Evolutionary conservation across 2,329 filamentous ascomycete genomes (phyloP), one percentile per base, ranked within the genome.

Genomic region (Pseudogymnoascus sp.): DNA sequence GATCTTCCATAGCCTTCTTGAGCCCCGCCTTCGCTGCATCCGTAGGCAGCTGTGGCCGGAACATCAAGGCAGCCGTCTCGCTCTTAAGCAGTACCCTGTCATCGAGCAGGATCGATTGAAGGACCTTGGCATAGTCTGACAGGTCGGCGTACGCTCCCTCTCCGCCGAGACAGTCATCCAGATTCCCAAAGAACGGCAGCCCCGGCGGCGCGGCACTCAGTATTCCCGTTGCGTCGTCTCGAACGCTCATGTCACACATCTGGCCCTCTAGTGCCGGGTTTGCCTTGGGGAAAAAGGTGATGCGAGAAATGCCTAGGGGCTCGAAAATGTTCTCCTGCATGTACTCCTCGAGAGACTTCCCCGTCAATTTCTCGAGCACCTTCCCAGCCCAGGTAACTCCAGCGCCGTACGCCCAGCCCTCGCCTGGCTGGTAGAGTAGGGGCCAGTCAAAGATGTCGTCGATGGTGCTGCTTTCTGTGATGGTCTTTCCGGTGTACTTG

Each of bases 361-460:
- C 40, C 21, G 63, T 62, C 16, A 42, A 16, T n/a, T 61, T 60
- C 46, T 62, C 60, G 2, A 64, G 34, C 18, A 62, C 16, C 9
- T 42, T 42, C 11, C 63, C 63, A 0, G 79, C 82, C 81, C 81
- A 84, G 68, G 84, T 81, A 7, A 83, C 73, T 25, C 59, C 59
- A 3, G 61, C 49, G 9, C 23, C 49, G 12, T 56, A 56, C 16
- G 65, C 28, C 82, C 84, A 88, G 4, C 75, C 77, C 31, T 80
- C 78, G 0, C 84, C 85, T 0, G 87, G 86, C 68, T 89, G 84
- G 66, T 86, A 84, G 1, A 88, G 71, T 14, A 90, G 72, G 0
- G 69, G 68, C 36, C 64, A 63, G 9, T 62, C 43, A n/a, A 69
- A 61, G 61, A 68, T 68, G 12, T 68, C 60, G 6, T 42, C 40